These are phyloP conservation scores for Rhizophora mangle DNA, from an alignment of 345 rosid species.

Conservation along the genomic window DNA sequence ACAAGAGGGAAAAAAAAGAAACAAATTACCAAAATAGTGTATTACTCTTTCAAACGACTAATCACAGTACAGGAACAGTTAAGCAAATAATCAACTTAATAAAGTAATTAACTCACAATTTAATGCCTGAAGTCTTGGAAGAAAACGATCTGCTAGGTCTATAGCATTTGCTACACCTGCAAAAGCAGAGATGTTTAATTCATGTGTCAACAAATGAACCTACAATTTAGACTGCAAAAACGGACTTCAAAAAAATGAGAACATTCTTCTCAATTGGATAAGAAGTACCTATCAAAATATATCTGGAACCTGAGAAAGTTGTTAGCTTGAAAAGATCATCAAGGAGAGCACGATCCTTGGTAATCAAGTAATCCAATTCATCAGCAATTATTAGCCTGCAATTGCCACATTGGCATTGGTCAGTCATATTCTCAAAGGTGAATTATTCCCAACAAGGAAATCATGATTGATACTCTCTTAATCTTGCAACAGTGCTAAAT, in stretches of 20 bases:
- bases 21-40: not conserved
- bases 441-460: not conserved
- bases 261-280: not conserved
- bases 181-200: constrained; percentile 9
- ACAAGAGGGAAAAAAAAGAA: not conserved
- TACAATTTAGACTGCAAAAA: not conserved
- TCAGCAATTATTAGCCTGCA: constrained; percentile 78
- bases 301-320: constrained; percentile 69
- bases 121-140: constrained; percentile 70
- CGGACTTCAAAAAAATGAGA: not conserved
- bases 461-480: not conserved
- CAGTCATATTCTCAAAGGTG: not conserved
- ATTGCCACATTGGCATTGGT: not conserved
- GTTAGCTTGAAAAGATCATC: constrained; percentile 95
- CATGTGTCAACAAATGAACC: not conserved
- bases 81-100: not conserved
- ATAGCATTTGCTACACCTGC: constrained; percentile 91
- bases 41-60: too few species aligned
- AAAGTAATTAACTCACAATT: constrained; percentile 53
- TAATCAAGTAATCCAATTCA: constrained; percentile 86
- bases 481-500: not conserved
- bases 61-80: too few species aligned
- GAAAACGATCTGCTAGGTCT: constrained; percentile 89
- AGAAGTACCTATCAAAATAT: constrained; percentile 72
- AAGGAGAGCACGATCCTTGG: constrained; percentile 77